Evolutionary conservation across 495 filamentous ascomycete genomes (phyloP).

Genomic region (Parathielavia hyrcaniae): DNA sequence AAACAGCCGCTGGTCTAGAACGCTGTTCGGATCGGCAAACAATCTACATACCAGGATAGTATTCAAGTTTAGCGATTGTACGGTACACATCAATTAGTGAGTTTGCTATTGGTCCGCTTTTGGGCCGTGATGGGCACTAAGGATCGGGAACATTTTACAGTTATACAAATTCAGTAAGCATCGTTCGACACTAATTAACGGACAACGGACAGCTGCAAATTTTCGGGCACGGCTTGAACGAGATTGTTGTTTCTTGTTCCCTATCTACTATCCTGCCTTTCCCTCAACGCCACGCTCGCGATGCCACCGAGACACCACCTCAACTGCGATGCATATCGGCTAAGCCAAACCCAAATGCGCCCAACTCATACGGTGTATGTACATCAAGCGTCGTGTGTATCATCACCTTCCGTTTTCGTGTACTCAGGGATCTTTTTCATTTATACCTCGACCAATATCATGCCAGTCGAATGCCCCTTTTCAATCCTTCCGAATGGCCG

Average conservation of each 20-base stretch:
- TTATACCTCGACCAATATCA: not conserved
- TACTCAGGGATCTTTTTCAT: not conserved
- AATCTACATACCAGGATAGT: not conserved
- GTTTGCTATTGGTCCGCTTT: constrained; percentile 4
- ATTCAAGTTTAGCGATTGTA: too few relatives aligned
- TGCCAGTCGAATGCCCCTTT: not conserved
- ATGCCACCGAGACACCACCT: not conserved
- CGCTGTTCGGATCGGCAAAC: not conserved
- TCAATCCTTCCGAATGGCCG: not conserved
- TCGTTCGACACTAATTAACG: not conserved
- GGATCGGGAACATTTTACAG: not conserved
- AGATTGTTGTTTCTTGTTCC: not conserved
- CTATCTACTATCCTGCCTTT: not conserved
- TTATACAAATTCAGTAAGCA: not conserved
- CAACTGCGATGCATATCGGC: not conserved
- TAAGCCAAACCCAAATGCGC: not conserved
- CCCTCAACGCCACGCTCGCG: constrained; percentile 18
- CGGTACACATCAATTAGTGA: too few relatives aligned
- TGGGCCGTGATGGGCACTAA: not conserved
- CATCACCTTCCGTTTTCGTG: constrained; percentile 1
- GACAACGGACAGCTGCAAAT: not conserved
- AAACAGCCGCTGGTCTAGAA: constrained; percentile 47
- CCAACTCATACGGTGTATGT: not conserved
- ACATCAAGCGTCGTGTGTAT: constrained; percentile 2
- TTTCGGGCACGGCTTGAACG: not conserved